Evolutionary conservation across 345 rosid species (phyloP).

Genomic region (Clarkia xantiana): DNA sequence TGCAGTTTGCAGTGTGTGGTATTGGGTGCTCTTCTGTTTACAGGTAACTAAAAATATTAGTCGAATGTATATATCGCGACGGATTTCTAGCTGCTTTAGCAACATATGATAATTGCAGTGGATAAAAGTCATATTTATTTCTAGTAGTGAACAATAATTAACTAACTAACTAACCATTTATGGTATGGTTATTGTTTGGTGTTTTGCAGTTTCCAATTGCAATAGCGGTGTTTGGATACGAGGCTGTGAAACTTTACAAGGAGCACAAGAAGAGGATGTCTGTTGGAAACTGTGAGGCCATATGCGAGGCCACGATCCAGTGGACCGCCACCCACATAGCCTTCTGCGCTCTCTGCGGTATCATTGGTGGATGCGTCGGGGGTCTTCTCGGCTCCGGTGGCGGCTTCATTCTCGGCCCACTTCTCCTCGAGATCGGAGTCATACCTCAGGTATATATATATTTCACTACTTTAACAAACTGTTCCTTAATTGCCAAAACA

Average conservation of each 20-base stretch:
- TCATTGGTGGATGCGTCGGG: slow-evolving; percentile 78
- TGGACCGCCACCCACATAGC: slow-evolving; percentile 65
- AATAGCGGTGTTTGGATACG: slow-evolving; percentile 41
- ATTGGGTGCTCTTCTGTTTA: slow-evolving; percentile 64
- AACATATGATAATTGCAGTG: no score
- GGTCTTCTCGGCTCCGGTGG: slow-evolving; percentile 97
- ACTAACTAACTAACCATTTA: no score
- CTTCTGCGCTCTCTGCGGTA: slow-evolving; percentile 76
- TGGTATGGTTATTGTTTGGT: neutral
- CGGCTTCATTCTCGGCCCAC: slow-evolving; percentile 85
- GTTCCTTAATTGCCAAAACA: no score
- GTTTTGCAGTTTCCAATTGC: slow-evolving; percentile 59
- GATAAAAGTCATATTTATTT: no score
- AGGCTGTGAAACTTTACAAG: slow-evolving; percentile 47
- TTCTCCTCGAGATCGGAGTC: slow-evolving; percentile 95
- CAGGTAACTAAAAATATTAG: slow-evolving; percentile 58
- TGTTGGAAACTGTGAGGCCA: slow-evolving; percentile 44
- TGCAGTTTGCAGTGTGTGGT: slow-evolving; percentile 49
- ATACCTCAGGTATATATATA: slow-evolving; percentile 56
- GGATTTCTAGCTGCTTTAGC: neutral
- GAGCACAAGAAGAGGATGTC: slow-evolving; percentile 45
- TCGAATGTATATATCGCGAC: neutral
- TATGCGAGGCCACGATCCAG: slow-evolving; percentile 82
- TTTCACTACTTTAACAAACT: no score
- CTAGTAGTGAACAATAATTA: no score